Conservation (phyloP, 257 asterid species). For the Rauvolfia tetraphylla region DNA sequence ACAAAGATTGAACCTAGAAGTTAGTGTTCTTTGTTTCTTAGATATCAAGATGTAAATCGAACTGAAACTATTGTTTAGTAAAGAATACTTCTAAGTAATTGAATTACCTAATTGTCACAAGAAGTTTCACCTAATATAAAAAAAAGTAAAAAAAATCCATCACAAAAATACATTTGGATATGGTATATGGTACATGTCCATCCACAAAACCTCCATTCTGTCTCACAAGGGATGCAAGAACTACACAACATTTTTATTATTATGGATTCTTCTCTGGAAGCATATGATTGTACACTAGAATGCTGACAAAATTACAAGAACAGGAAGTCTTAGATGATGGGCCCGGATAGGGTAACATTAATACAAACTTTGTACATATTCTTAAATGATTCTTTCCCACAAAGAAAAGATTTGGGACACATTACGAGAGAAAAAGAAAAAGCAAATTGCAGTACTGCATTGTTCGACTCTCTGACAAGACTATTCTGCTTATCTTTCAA, state of each 20-base stretch:
- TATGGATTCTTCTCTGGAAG: slow-evolving; percentile 1
- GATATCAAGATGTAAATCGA: too few relatives aligned
- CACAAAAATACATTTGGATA: too few relatives aligned
- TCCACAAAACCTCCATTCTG: too few relatives aligned
- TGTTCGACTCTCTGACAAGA: background rate
- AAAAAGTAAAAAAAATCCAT: too few relatives aligned
- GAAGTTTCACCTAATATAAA: too few relatives aligned
- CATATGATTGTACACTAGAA: slow-evolving; percentile 6
- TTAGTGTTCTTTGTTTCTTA: too few relatives aligned
- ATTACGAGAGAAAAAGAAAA: too few relatives aligned
- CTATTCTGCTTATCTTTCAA: background rate
- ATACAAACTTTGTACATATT: background rate
- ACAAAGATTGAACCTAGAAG: too few relatives aligned
- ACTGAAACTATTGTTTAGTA: too few relatives aligned
- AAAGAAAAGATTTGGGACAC: background rate
- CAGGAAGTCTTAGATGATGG: slow-evolving; percentile 10
- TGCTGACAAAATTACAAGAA: slow-evolving; percentile 6
- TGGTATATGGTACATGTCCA: too few relatives aligned
- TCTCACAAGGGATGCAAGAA: background rate
- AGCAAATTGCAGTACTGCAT: background rate
- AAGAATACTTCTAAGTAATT: too few relatives aligned
- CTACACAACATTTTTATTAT: background rate
- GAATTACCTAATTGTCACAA: too few relatives aligned
- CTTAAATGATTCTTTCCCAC: background rate
- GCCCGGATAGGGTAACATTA: background rate